These are phyloP conservation scores for Leccinum subtestaceum DNA, from an alignment of 768 basidiomycete species.

Conservation along the genomic window DNA sequence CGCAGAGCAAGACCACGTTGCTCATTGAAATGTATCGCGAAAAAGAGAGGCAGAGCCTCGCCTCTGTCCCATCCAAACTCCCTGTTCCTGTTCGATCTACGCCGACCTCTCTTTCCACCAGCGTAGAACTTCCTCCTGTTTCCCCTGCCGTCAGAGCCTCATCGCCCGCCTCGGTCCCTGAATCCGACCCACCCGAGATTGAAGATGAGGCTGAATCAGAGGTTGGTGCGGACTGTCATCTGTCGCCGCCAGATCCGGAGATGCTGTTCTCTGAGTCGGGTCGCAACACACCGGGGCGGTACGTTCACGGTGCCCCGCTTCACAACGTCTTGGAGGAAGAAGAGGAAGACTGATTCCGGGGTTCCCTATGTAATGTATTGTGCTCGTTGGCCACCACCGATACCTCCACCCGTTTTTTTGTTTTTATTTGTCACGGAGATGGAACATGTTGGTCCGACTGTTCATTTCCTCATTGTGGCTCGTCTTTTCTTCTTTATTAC, in stretches of 20 bases:
- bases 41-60: constrained; percentile 45
- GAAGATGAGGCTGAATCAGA: constrained; percentile 30
- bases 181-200: constrained; percentile 27
- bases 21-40: constrained; percentile 88
- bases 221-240: constrained; percentile 12
- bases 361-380: constrained; percentile 21
- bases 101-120: constrained; percentile 12
- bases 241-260: constrained; percentile 35
- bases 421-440: constrained; percentile 2
- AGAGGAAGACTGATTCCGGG: constrained; percentile 50
- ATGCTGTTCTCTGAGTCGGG: constrained; percentile 46
- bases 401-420: constrained; percentile 18
- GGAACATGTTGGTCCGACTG: constrained; percentile 7
- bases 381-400: constrained; percentile 24
- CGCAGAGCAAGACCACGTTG: constrained; percentile 65
- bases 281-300: constrained; percentile 64
- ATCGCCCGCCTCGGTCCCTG: constrained; percentile 17
- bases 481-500: neutral
- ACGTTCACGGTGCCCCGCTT: constrained; percentile 81
- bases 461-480: constrained; percentile 2
- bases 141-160: constrained; percentile 3
- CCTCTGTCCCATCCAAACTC: constrained; percentile 28
- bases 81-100: constrained; percentile 30
- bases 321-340: constrained; percentile 86
- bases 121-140: constrained; percentile 5